Evolutionary conservation across 768 basidiomycete genomes (phyloP).

Genomic region (Phaffia tasmanica): DNA sequence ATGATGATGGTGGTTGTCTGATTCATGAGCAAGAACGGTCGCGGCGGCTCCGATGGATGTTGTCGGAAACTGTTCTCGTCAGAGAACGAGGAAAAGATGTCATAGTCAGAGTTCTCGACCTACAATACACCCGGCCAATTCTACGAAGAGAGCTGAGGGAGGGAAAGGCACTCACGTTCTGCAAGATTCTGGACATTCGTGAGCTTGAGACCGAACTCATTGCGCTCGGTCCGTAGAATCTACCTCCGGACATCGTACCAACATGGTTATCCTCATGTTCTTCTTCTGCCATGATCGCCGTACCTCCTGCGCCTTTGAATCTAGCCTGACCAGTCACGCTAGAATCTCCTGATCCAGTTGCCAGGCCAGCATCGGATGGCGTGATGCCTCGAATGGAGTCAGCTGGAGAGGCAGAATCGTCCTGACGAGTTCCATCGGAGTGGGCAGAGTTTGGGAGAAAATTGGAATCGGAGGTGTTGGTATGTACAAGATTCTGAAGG

Average conservation of each 20-base stretch:
- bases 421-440: not conserved
- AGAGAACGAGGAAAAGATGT: not conserved
- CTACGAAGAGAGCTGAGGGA: not conserved
- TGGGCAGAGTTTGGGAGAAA: not conserved
- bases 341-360: not conserved
- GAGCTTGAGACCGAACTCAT: conserved; percentile 16
- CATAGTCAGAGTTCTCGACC: not conserved
- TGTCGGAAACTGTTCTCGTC: conserved; percentile 16
- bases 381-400: not conserved
- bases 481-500: conserved; percentile 31
- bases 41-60: conserved; percentile 24
- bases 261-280: conserved; percentile 1
- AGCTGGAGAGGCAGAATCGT: not conserved
- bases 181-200: conserved; percentile 17
- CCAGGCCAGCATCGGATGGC: not conserved
- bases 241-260: conserved; percentile 23
- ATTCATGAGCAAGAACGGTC: conserved; percentile 10
- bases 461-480: conserved; percentile 5
- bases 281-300: conserved; percentile 6
- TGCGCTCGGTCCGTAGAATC: conserved; percentile 23
- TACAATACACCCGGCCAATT: not conserved
- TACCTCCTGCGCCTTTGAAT: not conserved
- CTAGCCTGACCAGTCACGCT: not conserved
- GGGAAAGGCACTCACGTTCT: conserved; percentile 12
- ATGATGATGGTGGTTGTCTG: not conserved